Evolutionary conservation across 2,329 filamentous ascomycete species (phyloP).

Genomic region (Aspergillus jensenii): DNA sequence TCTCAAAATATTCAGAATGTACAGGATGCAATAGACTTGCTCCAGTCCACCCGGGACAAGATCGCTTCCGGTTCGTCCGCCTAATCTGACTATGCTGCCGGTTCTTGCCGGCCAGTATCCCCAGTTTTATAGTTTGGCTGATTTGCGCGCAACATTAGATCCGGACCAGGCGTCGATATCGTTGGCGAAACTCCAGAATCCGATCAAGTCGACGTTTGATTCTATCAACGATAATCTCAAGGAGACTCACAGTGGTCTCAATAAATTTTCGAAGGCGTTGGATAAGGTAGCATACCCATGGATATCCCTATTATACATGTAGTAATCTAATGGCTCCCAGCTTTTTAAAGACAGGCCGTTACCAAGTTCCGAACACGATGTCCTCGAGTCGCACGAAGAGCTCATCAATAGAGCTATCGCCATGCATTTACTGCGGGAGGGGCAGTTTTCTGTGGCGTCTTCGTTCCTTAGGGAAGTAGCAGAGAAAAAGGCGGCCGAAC

Average conservation of each 20-base stretch:
- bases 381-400: slow-evolving; percentile 69
- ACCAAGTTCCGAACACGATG: slow-evolving; percentile 76
- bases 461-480: slow-evolving; percentile 77
- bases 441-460: slow-evolving; percentile 83
- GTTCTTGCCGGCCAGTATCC: neutral
- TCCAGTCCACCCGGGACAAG: slow-evolving; percentile 70
- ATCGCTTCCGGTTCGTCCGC: slow-evolving; percentile 65
- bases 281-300: slow-evolving; percentile 62
- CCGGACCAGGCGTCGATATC: slow-evolving; percentile 70
- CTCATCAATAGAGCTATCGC: slow-evolving; percentile 91
- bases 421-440: slow-evolving; percentile 94
- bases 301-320: neutral
- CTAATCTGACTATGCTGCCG: neutral
- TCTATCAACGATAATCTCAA: slow-evolving; percentile 77
- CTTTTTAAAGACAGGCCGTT: slow-evolving; percentile 68
- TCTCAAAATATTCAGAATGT: slow-evolving; percentile 74
- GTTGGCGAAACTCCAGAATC: slow-evolving; percentile 81
- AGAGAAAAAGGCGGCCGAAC: slow-evolving; percentile 42
- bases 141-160: slow-evolving; percentile 47
- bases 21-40: slow-evolving; percentile 75
- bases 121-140: slow-evolving; percentile 1
- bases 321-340: slow-evolving; percentile 33
- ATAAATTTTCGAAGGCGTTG: slow-evolving; percentile 79
- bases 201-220: slow-evolving; percentile 78
- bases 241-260: slow-evolving; percentile 77